phyloP scores from a whole-genome alignment of 305 asterid species.

The Rubia balearica region DNA sequence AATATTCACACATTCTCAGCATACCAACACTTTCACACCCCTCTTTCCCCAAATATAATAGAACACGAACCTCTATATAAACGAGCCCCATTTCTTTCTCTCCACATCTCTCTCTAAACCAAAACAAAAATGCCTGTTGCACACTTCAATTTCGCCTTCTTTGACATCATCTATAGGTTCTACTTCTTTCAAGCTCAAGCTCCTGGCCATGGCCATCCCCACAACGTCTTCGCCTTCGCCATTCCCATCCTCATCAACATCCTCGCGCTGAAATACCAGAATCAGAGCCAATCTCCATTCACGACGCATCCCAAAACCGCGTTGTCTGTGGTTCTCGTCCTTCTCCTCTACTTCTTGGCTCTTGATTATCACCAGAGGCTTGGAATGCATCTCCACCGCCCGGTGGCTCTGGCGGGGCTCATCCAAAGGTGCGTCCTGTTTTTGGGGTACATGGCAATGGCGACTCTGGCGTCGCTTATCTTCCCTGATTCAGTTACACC shows the following conservation, averaged over 20 bases:
- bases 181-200: neutral
- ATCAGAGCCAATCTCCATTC: neutral
- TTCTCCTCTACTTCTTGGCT: neutral
- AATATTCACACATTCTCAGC: neutral
- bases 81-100: neutral
- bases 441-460: neutral
- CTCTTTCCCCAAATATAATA: neutral
- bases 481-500: neutral
- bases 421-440: neutral
- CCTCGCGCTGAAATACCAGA: neutral
- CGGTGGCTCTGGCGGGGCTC: neutral
- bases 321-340: neutral
- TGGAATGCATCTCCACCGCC: neutral
- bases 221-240: neutral
- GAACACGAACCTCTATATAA: neutral
- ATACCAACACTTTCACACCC: too few species aligned
- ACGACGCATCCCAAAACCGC: neutral
- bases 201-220: neutral
- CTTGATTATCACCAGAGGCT: constrained; percentile 1
- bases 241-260: neutral
- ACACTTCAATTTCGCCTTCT: neutral
- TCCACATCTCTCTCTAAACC: neutral
- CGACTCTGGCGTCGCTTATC: neutral
- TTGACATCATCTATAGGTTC: neutral
- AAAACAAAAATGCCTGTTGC: neutral